Evolutionary conservation across 441 rosid species (phyloP).

Genomic region (Pelargonium cotyledonis): DNA sequence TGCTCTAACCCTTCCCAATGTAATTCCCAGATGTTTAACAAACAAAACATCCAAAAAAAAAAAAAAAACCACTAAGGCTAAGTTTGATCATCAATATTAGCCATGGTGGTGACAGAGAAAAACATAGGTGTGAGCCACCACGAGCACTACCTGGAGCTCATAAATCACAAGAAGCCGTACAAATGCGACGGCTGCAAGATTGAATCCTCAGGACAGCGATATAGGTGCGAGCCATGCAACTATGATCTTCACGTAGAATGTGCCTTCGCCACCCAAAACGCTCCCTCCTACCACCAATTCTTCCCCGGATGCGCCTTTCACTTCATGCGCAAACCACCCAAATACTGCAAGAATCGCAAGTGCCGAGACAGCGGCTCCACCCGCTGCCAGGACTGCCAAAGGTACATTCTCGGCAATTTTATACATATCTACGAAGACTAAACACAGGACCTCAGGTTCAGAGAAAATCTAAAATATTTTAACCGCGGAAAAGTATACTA

Average conservation of each 20-base stretch:
- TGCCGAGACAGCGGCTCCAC: too few species aligned
- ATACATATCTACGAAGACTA: too few species aligned
- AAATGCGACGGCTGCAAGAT: conserved; percentile 35
- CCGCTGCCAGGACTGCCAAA: neutral
- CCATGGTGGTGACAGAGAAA: neutral
- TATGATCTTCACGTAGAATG: conserved; percentile 30
- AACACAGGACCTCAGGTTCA: too few species aligned
- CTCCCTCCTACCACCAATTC: conserved; percentile 18
- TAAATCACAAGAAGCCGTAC: conserved; percentile 21
- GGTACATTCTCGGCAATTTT: too few species aligned
- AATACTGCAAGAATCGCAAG: too few species aligned
- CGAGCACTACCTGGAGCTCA: conserved; percentile 14
- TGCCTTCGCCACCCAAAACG: conserved; percentile 5
- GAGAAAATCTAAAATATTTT: too few species aligned
- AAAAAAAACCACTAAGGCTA: neutral
- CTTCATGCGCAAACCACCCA: conserved; percentile 13
- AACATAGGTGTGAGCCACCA: conserved; percentile 17
- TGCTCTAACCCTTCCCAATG: too few species aligned
- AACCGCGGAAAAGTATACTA: too few species aligned
- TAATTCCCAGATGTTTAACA: too few species aligned
- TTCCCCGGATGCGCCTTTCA: conserved; percentile 17
- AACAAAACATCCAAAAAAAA: neutral
- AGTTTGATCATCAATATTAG: neutral
- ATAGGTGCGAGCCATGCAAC: conserved; percentile 22
- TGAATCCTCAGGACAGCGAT: conserved; percentile 20